phyloP scores from a whole-genome alignment of 2,329 filamentous ascomycete genomes.

The Aspergillus sergii region DNA sequence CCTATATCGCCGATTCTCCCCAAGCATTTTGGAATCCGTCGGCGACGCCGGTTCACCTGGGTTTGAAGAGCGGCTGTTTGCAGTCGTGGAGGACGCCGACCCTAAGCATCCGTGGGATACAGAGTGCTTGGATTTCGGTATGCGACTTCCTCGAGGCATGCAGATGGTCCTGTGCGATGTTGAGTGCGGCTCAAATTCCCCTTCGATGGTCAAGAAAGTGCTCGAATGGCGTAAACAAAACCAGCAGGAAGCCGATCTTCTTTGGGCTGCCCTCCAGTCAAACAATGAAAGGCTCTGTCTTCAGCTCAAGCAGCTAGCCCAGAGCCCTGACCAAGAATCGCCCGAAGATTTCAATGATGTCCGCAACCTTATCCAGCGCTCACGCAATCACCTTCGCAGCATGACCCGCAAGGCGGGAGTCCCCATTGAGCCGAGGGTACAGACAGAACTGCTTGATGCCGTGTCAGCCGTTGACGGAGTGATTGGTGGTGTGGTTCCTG shows the following conservation, averaged over 20 bases:
- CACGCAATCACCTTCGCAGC: constrained; percentile 65
- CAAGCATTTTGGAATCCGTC: constrained; percentile 67
- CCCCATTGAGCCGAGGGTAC: constrained; percentile 84
- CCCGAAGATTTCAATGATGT: constrained; percentile 55
- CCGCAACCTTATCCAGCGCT: constrained; percentile 53
- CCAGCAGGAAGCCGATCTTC: constrained; percentile 61
- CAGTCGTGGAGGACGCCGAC: constrained; percentile 65
- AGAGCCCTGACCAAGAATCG: constrained; percentile 45
- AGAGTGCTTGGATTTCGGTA: constrained; percentile 69
- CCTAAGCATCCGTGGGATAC: constrained; percentile 70
- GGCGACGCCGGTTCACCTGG: constrained; percentile 66
- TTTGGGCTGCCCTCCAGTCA: constrained; percentile 76
- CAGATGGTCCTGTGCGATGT: constrained; percentile 93
- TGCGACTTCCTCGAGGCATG: constrained; percentile 72
- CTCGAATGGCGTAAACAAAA: constrained; percentile 76
- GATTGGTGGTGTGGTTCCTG: constrained; percentile 87
- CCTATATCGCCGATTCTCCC: constrained; percentile 89
- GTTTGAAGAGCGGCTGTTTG: constrained; percentile 68
- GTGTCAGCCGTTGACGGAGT: constrained; percentile 74
- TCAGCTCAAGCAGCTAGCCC: constrained; percentile 60
- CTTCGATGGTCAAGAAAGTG: constrained; percentile 93
- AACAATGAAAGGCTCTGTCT: constrained; percentile 72
- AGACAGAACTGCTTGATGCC: constrained; percentile 82
- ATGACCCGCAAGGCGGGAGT: constrained; percentile 77
- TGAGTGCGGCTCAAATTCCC: constrained; percentile 89